Conservation (phyloP, 2,329 filamentous ascomycete genomes). For the Pleurostoma richardsiae region DNA sequence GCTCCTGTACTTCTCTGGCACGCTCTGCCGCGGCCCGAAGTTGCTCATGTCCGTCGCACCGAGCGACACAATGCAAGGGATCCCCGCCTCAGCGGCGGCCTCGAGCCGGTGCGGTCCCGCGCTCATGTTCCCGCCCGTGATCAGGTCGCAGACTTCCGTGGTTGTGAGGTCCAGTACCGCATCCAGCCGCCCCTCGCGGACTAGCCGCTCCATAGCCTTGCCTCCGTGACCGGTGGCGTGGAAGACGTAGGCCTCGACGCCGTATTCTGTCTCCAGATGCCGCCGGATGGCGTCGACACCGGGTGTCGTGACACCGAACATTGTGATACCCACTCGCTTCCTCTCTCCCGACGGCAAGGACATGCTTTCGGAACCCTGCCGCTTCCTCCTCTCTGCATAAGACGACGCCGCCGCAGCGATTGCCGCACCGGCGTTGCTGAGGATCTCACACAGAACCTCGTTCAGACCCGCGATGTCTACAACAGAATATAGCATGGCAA, state of each 20-base stretch:
- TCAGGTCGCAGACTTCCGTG: constrained; percentile 60
- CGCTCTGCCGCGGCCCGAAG: constrained; percentile 50
- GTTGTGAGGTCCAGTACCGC: constrained; percentile 68
- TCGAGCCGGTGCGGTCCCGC: constrained; percentile 53
- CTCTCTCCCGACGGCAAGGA: constrained; percentile 15
- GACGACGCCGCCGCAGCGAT: constrained; percentile 52
- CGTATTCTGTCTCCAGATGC: constrained; percentile 37
- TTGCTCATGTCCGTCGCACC: constrained; percentile 59
- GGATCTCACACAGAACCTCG: constrained; percentile 47
- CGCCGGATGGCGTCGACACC: constrained; percentile 51
- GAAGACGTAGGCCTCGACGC: constrained; percentile 59
- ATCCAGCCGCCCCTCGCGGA: constrained; percentile 53
- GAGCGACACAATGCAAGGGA: constrained; percentile 47
- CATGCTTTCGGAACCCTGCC: background rate
- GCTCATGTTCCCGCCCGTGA: constrained; percentile 59
- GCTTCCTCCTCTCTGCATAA: constrained; percentile 22
- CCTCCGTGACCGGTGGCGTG: constrained; percentile 68
- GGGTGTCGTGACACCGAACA: constrained; percentile 72
- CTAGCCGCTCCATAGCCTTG: constrained; percentile 61
- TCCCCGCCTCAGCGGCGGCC: constrained; percentile 48
- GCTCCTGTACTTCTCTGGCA: constrained; percentile 48
- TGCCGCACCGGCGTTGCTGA: constrained; percentile 58
- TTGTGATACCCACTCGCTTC: constrained; percentile 58
- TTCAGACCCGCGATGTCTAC: constrained; percentile 67
- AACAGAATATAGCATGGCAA: constrained; percentile 66